Conservation (phyloP, 1,284 basidiomycete genomes). For the Lignosus rhinocerotis region DNA sequence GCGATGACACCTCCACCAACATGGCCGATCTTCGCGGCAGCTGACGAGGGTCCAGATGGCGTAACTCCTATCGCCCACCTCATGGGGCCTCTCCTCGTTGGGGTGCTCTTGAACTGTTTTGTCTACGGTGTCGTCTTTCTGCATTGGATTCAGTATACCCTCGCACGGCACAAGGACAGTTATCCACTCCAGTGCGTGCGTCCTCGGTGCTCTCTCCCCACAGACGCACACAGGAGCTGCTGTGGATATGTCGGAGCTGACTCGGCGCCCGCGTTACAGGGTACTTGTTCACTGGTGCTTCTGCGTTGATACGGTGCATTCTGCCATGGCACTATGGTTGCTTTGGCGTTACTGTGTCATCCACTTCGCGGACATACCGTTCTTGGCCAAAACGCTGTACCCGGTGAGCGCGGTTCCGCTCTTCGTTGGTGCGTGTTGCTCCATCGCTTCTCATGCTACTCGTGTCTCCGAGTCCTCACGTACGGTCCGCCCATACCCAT, state of each 20-base stretch:
- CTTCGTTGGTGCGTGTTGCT: conserved; percentile 5
- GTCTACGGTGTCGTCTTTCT: conserved; percentile 14
- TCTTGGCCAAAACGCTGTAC: conserved; percentile 1
- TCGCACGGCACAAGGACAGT: conserved; percentile 4
- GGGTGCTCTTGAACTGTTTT: conserved; percentile 13
- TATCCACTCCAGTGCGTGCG: background rate
- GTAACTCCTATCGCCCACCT: background rate
- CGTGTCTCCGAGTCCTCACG: background rate
- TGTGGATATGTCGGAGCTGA: background rate
- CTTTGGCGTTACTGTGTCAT: conserved; percentile 11
- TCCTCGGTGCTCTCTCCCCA: background rate
- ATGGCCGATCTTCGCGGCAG: background rate
- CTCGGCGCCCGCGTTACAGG: background rate
- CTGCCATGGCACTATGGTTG: conserved; percentile 8
- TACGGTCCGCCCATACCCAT: background rate
- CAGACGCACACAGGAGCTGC: background rate
- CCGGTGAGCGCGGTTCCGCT: conserved; percentile 11
- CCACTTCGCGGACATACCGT: conserved; percentile 9
- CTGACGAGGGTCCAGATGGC: background rate
- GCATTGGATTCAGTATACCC: conserved; percentile 11
- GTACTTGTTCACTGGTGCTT: conserved; percentile 12
- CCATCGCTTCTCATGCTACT: background rate
- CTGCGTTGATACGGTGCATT: conserved; percentile 13
- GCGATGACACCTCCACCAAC: background rate
- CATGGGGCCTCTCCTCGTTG: conserved; percentile 12